Evolutionary conservation across 2,329 filamentous ascomycete species (phyloP), one percentile per base, ranked within the genome.

Genomic region (Anthostomella pinea): DNA sequence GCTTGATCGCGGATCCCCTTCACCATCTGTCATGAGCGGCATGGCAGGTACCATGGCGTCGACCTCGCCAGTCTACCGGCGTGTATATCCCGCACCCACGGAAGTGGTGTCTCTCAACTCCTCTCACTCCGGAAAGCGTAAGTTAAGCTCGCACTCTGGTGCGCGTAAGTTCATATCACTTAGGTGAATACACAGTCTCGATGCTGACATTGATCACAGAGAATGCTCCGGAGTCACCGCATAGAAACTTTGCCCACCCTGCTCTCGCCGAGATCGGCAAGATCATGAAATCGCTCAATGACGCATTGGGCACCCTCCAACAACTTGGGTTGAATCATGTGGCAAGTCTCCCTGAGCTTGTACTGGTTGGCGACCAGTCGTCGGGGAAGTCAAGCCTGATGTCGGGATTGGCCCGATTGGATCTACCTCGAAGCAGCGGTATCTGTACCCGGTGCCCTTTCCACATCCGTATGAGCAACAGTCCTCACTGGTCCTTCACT

Each of bases 351-450:
- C 87, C 88, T 0, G 86, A 87, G 48, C 78, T 93, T 8, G 83
- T 89, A 4, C 75, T 93, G 0, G 78, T 93, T 0, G 87, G 87
- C 0, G 87, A 94, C 30, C 88, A 95, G 53, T 84, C 78, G 1
- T 83, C 87, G 0, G 88, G 88, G 0, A 94, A 94, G 56, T 86
- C 80, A 0, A 87, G 30, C 21, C 21, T 49, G 8, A 48, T 49
- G 45, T 49, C 45, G 2, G 44, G 39, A 2, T n/a, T 49, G 8
- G 38, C 41, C 15, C 38, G 35, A 3, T 33, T 47, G 2, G 36
- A 73, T 23, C 70, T 83, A 0, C 81, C 80, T 0, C 67, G 74
- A 3, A 42, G 38, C 7, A 36, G 32, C 11, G 47, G 45, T 2
- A 40, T 48, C 8, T 94, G 87, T 54, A 94, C 88, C 0, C 65